Conservation (phyloP, 352 stramenopile genomes). For the Phytophthora sp. region DNA sequence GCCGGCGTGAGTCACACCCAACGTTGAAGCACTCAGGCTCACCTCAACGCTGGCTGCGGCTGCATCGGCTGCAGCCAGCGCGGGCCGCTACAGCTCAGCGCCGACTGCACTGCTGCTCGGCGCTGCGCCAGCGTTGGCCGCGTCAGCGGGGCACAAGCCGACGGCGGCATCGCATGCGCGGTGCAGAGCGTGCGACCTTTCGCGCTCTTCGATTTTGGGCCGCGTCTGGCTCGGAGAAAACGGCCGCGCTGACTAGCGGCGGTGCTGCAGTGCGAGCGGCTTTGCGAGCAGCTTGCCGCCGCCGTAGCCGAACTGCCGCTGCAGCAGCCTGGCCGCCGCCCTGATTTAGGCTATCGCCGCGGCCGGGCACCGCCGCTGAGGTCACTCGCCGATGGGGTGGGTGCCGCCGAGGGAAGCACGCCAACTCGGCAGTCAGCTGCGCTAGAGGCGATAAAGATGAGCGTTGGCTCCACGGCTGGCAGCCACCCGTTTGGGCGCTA, state of each 20-base stretch:
- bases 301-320: background rate
- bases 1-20: background rate
- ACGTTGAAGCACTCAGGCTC: background rate
- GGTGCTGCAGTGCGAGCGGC: too few species aligned
- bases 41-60: background rate
- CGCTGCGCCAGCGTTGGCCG: background rate
- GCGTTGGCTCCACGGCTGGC: constrained; percentile 12
- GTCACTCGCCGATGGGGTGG: constrained; percentile 2
- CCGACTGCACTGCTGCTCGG: background rate
- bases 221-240: constrained; percentile 6
- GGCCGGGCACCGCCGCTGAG: background rate
- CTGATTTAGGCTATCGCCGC: constrained; percentile 35
- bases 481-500: background rate
- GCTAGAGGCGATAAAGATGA: constrained; percentile 23
- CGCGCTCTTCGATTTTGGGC: constrained; percentile 3
- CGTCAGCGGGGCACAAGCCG: too few species aligned
- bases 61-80: too few species aligned
- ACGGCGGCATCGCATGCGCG: constrained; percentile 1
- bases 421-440: constrained; percentile 24
- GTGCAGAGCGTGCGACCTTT: constrained; percentile 20
- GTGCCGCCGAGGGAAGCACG: constrained; percentile 20
- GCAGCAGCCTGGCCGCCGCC: background rate
- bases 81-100: background rate
- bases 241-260: constrained; percentile 12
- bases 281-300: too few species aligned